Conservation (phyloP, 176 grass and related monocot species). For the Guadua angustifolia region DNA sequence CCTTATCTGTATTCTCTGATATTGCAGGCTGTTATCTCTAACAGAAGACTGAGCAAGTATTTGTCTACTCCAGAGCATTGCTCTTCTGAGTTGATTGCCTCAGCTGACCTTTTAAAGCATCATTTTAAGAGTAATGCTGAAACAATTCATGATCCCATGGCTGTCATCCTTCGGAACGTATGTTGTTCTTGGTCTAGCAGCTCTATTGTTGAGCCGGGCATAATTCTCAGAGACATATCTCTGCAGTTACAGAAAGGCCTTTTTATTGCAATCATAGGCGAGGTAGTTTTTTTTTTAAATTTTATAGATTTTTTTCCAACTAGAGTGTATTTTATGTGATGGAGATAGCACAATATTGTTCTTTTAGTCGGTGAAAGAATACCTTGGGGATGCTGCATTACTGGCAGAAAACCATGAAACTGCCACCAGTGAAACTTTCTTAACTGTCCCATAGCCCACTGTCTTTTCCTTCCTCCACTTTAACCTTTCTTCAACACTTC, state of each 20-base stretch:
- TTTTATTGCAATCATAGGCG: conserved; percentile 82
- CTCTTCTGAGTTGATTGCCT: conserved; percentile 12
- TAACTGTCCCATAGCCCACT: neutral
- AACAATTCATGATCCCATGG: conserved; percentile 28
- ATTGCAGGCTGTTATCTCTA: conserved; percentile 88
- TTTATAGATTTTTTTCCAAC: neutral
- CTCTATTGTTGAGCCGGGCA: conserved; percentile 41
- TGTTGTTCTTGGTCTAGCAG: conserved; percentile 77
- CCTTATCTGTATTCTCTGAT: conserved; percentile 22
- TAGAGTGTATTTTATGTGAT: conserved; percentile 17
- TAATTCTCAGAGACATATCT: conserved; percentile 65
- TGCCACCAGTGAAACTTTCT: conserved; percentile 2
- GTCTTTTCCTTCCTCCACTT: neutral
- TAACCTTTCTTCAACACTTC: neutral
- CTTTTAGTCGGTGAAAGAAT: conserved; percentile 41
- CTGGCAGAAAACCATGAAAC: conserved; percentile 28
- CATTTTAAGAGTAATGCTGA: conserved; percentile 37
- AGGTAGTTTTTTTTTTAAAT: conserved; percentile 58
- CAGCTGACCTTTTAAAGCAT: conserved; percentile 43
- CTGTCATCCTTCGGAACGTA: conserved; percentile 54
- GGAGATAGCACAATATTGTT: conserved; percentile 1
- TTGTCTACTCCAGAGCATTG: conserved; percentile 77
- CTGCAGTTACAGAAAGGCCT: conserved; percentile 68
- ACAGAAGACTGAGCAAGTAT: conserved; percentile 72
- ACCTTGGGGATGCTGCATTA: conserved; percentile 20